Evolutionary conservation across 164 flowering plant genomes (phyloP).

Genomic region (Liquidambar formosana): DNA sequence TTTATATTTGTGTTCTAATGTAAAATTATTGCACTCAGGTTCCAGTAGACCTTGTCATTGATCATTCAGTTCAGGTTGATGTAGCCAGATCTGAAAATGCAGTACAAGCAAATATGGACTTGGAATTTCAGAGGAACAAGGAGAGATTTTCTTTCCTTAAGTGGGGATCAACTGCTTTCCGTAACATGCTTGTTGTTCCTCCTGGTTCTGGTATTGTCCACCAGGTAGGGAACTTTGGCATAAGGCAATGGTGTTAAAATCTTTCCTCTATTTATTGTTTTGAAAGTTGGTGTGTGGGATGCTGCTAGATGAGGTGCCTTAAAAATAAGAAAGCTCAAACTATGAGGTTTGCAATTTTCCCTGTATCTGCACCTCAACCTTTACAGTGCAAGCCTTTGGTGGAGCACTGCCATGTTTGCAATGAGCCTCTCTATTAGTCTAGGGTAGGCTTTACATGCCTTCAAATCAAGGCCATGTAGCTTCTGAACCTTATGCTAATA

Average conservation of each 20-base stretch:
- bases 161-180: conserved; percentile 93
- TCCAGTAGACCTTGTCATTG: conserved; percentile 95
- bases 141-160: conserved; percentile 91
- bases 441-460: background rate
- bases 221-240: conserved; percentile 47
- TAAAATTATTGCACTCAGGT: conserved; percentile 48
- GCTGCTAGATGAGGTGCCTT: background rate
- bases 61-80: conserved; percentile 97
- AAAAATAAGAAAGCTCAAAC: background rate
- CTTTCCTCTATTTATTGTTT: background rate
- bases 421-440: background rate
- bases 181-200: conserved; percentile 94
- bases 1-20: no score
- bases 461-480: background rate
- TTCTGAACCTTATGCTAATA: background rate
- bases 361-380: background rate
- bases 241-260: background rate
- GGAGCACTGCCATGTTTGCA: background rate
- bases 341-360: background rate
- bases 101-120: conserved; percentile 84
- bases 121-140: conserved; percentile 86
- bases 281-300: background rate
- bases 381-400: background rate
- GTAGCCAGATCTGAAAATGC: conserved; percentile 90
- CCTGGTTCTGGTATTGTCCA: conserved; percentile 98